Base-by-base conservation (phyloP, 192 early-diverging fungal species). In the Chytriomyces confervae region DNA sequence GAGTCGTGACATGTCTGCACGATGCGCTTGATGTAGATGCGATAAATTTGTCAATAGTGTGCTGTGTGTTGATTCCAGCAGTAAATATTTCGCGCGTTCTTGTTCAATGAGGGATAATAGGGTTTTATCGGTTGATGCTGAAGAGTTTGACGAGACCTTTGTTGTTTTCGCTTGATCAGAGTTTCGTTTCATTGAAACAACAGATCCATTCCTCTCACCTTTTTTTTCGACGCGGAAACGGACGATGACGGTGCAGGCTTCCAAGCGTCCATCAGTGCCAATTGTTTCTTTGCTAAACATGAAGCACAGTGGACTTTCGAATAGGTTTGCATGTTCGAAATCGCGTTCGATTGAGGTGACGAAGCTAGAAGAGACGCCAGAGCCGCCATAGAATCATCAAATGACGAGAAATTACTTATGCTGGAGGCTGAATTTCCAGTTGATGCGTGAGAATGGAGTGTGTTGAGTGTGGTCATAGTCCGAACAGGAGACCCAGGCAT, bases 91-190 rank as follows among this genome's bases (percentile, higher is more conserved):
- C 7, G 83, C 68, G 46, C 85, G 75, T 78, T 89, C 88, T 45
- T 84, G 83, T 49, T 89, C 88, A 47, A 89, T 78, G 13, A 87
- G 70, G 23, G 66, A 61, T 9, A 87, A 75, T 8, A 89, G 80
- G 18, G 83, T 72, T 67, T 86, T 86, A 61, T 87, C 85, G 6
- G 80, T 80, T 18, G 74, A 50, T 16, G 64, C 61, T 7, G 45
- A 57, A n/a, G 53, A 57, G 20, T 13, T n/a, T n/a, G 53, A 57
- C 16, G 53, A 57, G 53, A n/a, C 13, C 53, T 57, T n/a, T 57
- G 53, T 13, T 36, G 36, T 36, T 36, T 36, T 36, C 36, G 36
- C 1, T 36, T 36, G 36, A 36, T 36, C 36, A 36, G 36, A 36
- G 36, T 2, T 36, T 36, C 36, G 3, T 36, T 36, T 36, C 36